Evolutionary conservation across 148 eudicot species (phyloP).

Genomic region (Hydrangea macrophylla): DNA sequence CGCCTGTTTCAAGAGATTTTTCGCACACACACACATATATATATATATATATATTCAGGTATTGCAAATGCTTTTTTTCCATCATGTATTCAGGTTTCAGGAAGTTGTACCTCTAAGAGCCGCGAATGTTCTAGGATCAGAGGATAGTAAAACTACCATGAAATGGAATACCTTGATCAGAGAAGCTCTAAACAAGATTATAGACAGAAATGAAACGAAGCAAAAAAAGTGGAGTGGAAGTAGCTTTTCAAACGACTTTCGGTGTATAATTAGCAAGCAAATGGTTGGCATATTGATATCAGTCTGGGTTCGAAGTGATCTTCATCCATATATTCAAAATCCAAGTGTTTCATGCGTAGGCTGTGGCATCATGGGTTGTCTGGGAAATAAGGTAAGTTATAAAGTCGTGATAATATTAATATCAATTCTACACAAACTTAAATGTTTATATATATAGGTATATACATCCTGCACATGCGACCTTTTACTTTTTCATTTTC

Average conservation of each 20-base stretch:
- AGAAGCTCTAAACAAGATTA: slow-evolving; percentile 37
- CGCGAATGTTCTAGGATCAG: slow-evolving; percentile 33
- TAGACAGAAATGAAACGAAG: neutral
- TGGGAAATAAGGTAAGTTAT: slow-evolving; percentile 40
- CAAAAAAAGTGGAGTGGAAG: neutral
- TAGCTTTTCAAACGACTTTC: slow-evolving; percentile 11
- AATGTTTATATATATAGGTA: no score
- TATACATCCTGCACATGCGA: no score
- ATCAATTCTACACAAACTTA: neutral
- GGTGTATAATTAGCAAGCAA: slow-evolving; percentile 34
- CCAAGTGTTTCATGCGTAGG: slow-evolving; percentile 39
- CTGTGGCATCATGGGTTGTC: slow-evolving; percentile 45
- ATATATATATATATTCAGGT: neutral
- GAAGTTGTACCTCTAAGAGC: slow-evolving; percentile 50
- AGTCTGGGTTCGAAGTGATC: slow-evolving; percentile 36
- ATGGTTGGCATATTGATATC: slow-evolving; percentile 45
- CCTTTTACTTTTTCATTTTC: no score
- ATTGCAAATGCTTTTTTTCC: no score
- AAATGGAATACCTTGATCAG: slow-evolving; percentile 44
- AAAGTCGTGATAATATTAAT: neutral
- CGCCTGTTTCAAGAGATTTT: no score
- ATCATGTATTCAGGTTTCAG: slow-evolving; percentile 38
- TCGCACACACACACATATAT: no score
- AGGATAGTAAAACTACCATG: slow-evolving; percentile 26
- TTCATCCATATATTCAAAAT: slow-evolving; percentile 23